These are phyloP conservation scores for Lathyrus aphaca DNA, from an alignment of 306 rosid genomes.

Conservation along the genomic window DNA sequence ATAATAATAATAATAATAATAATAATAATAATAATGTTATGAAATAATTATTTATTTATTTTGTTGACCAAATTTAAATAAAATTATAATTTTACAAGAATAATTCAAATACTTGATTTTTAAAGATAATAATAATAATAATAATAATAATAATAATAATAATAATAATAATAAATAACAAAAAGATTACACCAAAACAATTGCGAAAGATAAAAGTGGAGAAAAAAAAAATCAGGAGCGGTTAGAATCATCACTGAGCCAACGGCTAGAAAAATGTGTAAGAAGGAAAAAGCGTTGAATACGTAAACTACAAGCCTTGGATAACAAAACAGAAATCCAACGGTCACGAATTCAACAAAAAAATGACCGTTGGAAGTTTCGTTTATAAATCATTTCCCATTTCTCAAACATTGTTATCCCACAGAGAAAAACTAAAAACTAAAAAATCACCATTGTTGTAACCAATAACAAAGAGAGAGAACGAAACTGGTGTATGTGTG, in stretches of 20 bases:
- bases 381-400: not conserved
- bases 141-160: no score
- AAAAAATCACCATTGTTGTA: not conserved
- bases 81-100: no score
- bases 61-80: no score
- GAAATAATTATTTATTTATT: no score
- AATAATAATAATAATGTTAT: no score
- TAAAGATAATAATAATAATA: no score
- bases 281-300: not conserved
- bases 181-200: not conserved
- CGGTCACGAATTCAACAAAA: not conserved
- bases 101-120: no score
- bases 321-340: constrained; percentile 18
- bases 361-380: constrained; percentile 9
- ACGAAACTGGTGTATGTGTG: not conserved
- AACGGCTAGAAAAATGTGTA: constrained; percentile 47
- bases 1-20: no score
- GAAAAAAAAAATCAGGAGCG: constrained; percentile 1
- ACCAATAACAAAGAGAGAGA: constrained; percentile 1
- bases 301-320: constrained; percentile 26
- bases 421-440: not conserved
- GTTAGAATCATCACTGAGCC: not conserved
- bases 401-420: not conserved
- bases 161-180: not conserved
- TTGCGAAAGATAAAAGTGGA: not conserved